Evolutionary conservation across 352 stramenopile genomes (phyloP), one percentile per base, ranked within the genome.

Genomic region (Blastocystis sp.): DNA sequence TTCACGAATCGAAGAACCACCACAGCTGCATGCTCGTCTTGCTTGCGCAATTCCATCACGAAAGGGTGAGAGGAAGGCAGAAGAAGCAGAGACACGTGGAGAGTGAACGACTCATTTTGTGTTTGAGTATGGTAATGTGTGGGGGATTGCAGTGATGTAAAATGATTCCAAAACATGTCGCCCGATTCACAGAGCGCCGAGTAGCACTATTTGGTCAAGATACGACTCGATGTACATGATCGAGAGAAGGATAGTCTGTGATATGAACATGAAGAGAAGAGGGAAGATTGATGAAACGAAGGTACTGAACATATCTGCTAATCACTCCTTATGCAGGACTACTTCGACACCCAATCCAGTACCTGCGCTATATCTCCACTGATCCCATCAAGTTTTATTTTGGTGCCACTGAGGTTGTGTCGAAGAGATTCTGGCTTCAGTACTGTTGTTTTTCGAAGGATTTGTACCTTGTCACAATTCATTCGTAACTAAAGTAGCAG

Each of bases 1-100:
- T 80, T 80, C 9, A n/a, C 70, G 37, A 61, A 80, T 23, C 45
- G 50, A 15, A 80, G 45, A 41, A 80, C 37, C 9, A 80, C 20
- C 5, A 63, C 20, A 20, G n/a, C 43, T 7, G 50, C 45, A 37
- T 26, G 70, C 29, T 62, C 41, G 3, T 80, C 45, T 34, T 64
- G 23, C 34, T 23, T 23, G 4, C 50, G 43, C 4, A 64, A 11
- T 64, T 26, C 41, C 0, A n/a, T n/a, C 23, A 23, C 43, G 34
- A 62, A 47, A 7, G 70, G 45, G 39, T 41, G 55, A 20, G 70
- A 80, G 7, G 41, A 8, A 13, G 70, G 70, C 53, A 80, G 4
- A 61, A 80, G 9, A 5, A 62, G 20, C 26, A 54, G 15, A 13
- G 55, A 80, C 3, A 23, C 53, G 23, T 80, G 37, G 0, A 80